phyloP scores from a whole-genome alignment of 306 rosid species.

The Carpinus viminea region DNA sequence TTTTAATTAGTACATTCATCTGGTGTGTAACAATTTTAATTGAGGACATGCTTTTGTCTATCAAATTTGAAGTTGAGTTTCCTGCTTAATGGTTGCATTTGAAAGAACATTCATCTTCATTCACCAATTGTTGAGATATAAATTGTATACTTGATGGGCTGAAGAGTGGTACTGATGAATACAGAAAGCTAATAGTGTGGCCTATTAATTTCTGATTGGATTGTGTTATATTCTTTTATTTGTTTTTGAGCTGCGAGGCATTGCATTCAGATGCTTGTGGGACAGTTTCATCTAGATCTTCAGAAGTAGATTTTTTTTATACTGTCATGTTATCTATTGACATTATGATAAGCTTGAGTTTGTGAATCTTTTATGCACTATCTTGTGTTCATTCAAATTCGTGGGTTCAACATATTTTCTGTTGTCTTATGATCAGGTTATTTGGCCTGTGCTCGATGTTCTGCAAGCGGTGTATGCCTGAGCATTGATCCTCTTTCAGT shows the following conservation, averaged over 20 bases:
- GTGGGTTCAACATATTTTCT: background rate
- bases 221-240: background rate
- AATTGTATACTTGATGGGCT: background rate
- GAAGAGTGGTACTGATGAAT: background rate
- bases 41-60: slow-evolving; percentile 17
- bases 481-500: slow-evolving; percentile 57
- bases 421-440: slow-evolving; percentile 57
- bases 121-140: background rate
- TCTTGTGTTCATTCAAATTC: too few species aligned
- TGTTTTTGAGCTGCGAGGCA: slow-evolving; percentile 13
- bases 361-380: background rate
- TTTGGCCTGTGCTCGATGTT: slow-evolving; percentile 93
- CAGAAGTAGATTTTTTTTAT: background rate
- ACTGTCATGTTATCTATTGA: slow-evolving; percentile 16
- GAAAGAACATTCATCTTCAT: background rate
- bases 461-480: slow-evolving; percentile 81
- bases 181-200: background rate
- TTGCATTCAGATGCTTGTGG: slow-evolving; percentile 5
- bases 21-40: slow-evolving; percentile 43
- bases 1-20: slow-evolving; percentile 8
- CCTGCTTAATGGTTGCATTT: slow-evolving; percentile 6
- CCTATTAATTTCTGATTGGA: background rate
- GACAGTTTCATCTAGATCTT: slow-evolving; percentile 3
- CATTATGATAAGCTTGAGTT: background rate
- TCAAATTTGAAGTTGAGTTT: background rate